Conservation (phyloP, 2,329 filamentous ascomycete genomes). For the Mycosphaerelloides madeirae region DNA sequence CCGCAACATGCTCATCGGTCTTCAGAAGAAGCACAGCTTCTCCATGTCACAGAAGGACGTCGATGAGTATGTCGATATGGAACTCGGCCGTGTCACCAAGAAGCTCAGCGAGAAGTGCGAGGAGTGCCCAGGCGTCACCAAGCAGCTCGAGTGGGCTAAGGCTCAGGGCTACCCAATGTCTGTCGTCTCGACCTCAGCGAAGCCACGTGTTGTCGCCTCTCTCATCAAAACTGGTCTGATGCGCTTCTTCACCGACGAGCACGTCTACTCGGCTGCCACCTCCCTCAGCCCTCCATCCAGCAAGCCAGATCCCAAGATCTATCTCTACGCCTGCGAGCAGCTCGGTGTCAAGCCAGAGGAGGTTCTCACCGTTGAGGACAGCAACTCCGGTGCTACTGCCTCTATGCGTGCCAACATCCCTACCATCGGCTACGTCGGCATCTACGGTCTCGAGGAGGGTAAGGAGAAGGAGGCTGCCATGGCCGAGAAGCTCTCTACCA, state of each 20-base stretch:
- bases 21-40: constrained; percentile 73
- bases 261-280: constrained; percentile 77
- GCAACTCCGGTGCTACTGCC: constrained; percentile 75
- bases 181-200: constrained; percentile 76
- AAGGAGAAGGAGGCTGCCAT: constrained; percentile 56
- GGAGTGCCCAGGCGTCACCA: constrained; percentile 51
- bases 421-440: constrained; percentile 79
- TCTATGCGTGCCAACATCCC: constrained; percentile 73
- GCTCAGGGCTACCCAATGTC: constrained; percentile 63
- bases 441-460: constrained; percentile 61
- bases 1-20: constrained; percentile 77
- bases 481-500: constrained; percentile 46
- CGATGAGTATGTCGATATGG: constrained; percentile 66
- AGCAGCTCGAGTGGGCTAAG: constrained; percentile 55
- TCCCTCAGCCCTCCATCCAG: constrained; percentile 73
- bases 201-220: constrained; percentile 70
- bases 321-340: constrained; percentile 69
- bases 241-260: constrained; percentile 70
- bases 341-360: constrained; percentile 67
- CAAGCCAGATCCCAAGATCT: constrained; percentile 89
- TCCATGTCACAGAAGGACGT: constrained; percentile 63
- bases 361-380: constrained; percentile 81
- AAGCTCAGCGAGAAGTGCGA: constrained; percentile 54
- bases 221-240: constrained; percentile 75
- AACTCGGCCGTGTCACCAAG: constrained; percentile 78